A percentile compares a stretch with the other conserved stretches of the same genome.
These are phyloP conservation scores for Clarireedia hainanense DNA, from an alignment of 2,329 filamentous ascomycete species.

Conservation along the genomic window DNA sequence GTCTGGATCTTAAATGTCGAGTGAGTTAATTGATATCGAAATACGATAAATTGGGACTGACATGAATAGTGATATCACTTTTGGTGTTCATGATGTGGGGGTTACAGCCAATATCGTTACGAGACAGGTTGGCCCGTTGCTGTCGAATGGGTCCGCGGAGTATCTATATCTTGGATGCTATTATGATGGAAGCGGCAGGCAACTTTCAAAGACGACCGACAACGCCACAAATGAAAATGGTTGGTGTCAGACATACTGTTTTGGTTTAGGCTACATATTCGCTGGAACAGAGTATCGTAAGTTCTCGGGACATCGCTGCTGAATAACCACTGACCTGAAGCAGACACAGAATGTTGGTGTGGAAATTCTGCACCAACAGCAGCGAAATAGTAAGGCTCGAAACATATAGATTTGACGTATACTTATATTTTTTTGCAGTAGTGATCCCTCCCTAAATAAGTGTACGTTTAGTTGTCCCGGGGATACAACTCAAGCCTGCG, in stretches of 20 bases:
- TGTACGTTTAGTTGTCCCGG: constrained; percentile 18
- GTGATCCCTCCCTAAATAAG: constrained; percentile 19
- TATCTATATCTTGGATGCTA: constrained; percentile 8
- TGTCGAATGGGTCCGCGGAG: constrained; percentile 1
- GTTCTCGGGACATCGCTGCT: no score
- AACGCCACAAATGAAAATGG: constrained; percentile 21
- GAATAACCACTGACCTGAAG: not conserved
- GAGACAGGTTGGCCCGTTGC: constrained; percentile 1
- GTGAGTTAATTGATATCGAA: not conserved
- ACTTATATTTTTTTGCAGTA: constrained; percentile 5
- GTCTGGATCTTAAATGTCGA: constrained; percentile 33
- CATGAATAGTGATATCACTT: constrained; percentile 25
- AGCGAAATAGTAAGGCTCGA: constrained; percentile 16
- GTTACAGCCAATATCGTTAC: constrained; percentile 12
- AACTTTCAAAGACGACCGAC: constrained; percentile 3
- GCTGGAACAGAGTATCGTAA: constrained; percentile 27
- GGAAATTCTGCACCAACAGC: constrained; percentile 14
- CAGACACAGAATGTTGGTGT: constrained; percentile 2
- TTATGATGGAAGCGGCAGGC: constrained; percentile 1
- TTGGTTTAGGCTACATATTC: constrained; percentile 18
- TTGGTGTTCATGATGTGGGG: constrained; percentile 30
- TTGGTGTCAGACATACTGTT: constrained; percentile 31
- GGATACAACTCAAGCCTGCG: constrained; percentile 16
- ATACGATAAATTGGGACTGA: not conserved
- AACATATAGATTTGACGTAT: not conserved